These are phyloP conservation scores for Neobulgaria alba DNA, from an alignment of 2,329 filamentous ascomycete species.

Conservation along the genomic window DNA sequence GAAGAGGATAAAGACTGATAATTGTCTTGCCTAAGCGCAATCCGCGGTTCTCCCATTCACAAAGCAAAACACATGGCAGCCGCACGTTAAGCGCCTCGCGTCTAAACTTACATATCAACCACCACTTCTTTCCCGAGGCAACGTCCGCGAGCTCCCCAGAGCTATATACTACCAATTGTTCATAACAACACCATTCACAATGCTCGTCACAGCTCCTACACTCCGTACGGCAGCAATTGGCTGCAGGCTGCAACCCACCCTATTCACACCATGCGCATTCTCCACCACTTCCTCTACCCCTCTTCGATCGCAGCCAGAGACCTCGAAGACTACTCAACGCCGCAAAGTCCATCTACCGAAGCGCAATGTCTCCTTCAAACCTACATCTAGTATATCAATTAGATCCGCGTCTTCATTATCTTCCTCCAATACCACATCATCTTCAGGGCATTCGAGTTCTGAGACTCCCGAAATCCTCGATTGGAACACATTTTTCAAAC, in stretches of 20 bases:
- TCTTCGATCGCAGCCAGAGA: conserved; percentile 13
- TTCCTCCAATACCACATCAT: conserved; percentile 9
- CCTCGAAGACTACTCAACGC: conserved; percentile 10
- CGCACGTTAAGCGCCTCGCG: background rate
- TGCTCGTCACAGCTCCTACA: conserved; percentile 25
- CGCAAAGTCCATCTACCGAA: conserved; percentile 21
- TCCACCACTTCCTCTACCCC: conserved; percentile 15
- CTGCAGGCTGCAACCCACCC: conserved; percentile 25
- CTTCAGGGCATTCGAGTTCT: conserved; percentile 7
- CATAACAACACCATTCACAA: conserved; percentile 12
- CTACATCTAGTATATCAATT: conserved; percentile 1
- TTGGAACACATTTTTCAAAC: conserved; percentile 90
- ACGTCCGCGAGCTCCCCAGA: no score
- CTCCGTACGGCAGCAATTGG: conserved; percentile 26
- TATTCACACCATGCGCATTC: conserved; percentile 22
- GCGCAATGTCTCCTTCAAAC: conserved; percentile 23
- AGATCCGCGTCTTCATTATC: conserved; percentile 17
- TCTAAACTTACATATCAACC: conserved; percentile 4
- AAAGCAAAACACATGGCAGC: no score
- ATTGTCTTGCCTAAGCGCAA: no score
- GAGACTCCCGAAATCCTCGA: conserved; percentile 37
- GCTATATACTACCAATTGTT: no score
- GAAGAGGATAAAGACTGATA: no score
- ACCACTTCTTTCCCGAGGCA: no score
- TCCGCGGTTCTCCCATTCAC: no score